These are phyloP conservation scores for Picocystis salinarum DNA, from an alignment of 139 green algal genomes.

Conservation along the genomic window DNA sequence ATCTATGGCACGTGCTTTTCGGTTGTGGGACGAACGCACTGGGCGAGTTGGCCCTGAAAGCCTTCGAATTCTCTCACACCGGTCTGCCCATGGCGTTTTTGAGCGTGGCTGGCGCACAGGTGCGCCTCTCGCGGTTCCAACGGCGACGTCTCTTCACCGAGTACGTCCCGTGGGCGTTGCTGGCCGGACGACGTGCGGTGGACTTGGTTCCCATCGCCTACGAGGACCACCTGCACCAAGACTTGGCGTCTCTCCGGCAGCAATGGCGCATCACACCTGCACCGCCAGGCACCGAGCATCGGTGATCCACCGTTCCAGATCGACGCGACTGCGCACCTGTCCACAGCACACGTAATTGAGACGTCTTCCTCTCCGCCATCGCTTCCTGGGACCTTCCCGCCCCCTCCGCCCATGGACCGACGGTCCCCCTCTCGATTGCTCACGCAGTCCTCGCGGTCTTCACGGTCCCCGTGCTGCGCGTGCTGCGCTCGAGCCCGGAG, in stretches of 20 bases:
- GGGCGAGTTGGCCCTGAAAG: constrained; percentile 2
- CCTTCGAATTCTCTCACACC: neutral
- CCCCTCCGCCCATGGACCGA: too few species aligned
- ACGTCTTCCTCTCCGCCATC: too few species aligned
- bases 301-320: too few species aligned
- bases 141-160: neutral
- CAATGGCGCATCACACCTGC: constrained; percentile 1
- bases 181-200: neutral
- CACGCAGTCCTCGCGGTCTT: too few species aligned
- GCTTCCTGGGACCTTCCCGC: too few species aligned
- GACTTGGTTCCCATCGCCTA: neutral
- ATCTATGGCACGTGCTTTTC: constrained; percentile 4
- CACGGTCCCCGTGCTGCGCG: too few species aligned
- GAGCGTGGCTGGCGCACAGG: neutral
- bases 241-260: neutral
- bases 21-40: neutral
- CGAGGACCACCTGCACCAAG: neutral
- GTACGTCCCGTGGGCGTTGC: constrained; percentile 1
- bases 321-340: too few species aligned
- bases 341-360: too few species aligned
- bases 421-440: too few species aligned
- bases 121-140: neutral
- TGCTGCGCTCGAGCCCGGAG: too few species aligned
- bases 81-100: neutral
- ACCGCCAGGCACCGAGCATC: too few species aligned